Conservation (phyloP, 2,329 filamentous ascomycete genomes). For the Fusarium sp. region DNA sequence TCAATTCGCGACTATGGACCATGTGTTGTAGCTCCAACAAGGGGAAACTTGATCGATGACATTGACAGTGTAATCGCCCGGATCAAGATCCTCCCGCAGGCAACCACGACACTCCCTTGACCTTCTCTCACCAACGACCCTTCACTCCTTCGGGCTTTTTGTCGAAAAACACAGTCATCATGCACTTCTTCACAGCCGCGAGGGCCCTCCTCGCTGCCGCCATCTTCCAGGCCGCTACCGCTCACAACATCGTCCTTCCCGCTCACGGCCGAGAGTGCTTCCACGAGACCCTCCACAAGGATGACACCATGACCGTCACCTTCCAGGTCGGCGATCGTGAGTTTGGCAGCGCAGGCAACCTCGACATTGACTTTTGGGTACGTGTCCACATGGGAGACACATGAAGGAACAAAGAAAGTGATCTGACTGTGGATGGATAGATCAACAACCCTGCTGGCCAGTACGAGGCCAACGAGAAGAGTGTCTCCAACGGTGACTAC, state of each 20-base stretch:
- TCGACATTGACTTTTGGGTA: slow-evolving; percentile 99
- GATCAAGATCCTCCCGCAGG: background rate
- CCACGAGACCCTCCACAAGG: slow-evolving; percentile 90
- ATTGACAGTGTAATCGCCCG: background rate
- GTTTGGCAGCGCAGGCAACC: slow-evolving; percentile 92
- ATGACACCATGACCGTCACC: slow-evolving; percentile 98
- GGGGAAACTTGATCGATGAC: slow-evolving; percentile 17
- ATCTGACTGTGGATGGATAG: slow-evolving; percentile 50
- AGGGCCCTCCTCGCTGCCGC: slow-evolving; percentile 57
- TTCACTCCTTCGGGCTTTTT: background rate
- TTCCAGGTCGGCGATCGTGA: slow-evolving; percentile 98
- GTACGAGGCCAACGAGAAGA: slow-evolving; percentile 84
- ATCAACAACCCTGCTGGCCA: slow-evolving; percentile 82
- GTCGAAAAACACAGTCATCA: slow-evolving; percentile 18
- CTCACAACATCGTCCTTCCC: slow-evolving; percentile 96
- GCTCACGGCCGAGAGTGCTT: slow-evolving; percentile 98
- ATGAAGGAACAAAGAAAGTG: background rate
- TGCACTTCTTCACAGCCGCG: slow-evolving; percentile 53
- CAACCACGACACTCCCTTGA: slow-evolving; percentile 24
- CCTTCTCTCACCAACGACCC: slow-evolving; percentile 12
- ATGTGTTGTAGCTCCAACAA: slow-evolving; percentile 35
- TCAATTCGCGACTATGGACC: slow-evolving; percentile 47
- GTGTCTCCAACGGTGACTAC: slow-evolving; percentile 90
- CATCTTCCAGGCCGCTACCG: slow-evolving; percentile 70
- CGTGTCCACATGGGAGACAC: slow-evolving; percentile 43